Conservation (phyloP, 2,329 filamentous ascomycete genomes). For the Aspergillus thermomutatus region DNA sequence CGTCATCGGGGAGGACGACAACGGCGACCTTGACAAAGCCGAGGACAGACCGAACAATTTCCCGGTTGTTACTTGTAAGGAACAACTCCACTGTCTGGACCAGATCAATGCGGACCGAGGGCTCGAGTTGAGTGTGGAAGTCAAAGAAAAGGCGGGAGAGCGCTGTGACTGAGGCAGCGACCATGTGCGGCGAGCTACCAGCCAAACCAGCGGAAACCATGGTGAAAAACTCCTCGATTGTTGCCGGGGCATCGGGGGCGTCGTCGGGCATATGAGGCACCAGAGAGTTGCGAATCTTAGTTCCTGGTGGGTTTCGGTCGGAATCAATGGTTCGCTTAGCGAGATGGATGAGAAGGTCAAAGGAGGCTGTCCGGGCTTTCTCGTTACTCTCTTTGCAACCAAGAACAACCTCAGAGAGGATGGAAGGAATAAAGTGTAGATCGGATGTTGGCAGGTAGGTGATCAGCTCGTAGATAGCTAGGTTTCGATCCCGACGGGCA, state of each 20-base stretch:
- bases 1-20: conserved; percentile 73
- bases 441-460: conserved; percentile 72
- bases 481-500: conserved; percentile 78
- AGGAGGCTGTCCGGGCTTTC: conserved; percentile 82
- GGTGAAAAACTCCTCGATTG: conserved; percentile 91
- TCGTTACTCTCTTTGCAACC: conserved; percentile 98
- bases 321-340: conserved; percentile 76
- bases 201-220: conserved; percentile 97
- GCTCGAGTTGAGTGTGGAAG: conserved; percentile 69
- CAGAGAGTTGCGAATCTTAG: conserved; percentile 81
- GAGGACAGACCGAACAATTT: conserved; percentile 90
- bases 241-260: conserved; percentile 72
- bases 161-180: conserved; percentile 93
- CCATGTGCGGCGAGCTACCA: conserved; percentile 92
- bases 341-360: conserved; percentile 85
- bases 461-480: conserved; percentile 76
- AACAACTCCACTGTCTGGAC: conserved; percentile 96
- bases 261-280: conserved; percentile 82
- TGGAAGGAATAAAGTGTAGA: conserved; percentile 87
- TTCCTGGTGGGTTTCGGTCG: conserved; percentile 48
- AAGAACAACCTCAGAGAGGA: conserved; percentile 91
- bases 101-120: conserved; percentile 72
- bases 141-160: conserved; percentile 91
- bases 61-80: conserved; percentile 91
- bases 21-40: conserved; percentile 97